Base-by-base conservation (phyloP, 179 eudicot species). In the Monotropa hypopitys region DNA sequence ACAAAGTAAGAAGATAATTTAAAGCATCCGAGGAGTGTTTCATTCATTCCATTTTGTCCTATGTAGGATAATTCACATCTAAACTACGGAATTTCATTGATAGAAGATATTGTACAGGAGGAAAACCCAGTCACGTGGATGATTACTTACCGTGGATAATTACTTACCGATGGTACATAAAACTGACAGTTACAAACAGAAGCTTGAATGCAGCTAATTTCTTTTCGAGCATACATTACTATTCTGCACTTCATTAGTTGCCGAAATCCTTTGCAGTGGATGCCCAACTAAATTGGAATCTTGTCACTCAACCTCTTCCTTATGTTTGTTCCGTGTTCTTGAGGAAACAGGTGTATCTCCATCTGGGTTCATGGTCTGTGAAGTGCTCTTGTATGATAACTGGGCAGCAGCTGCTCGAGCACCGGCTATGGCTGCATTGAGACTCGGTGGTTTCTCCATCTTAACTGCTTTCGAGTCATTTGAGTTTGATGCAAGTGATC, bases 361-460 rank as follows among this genome's bases (percentile, higher is more conserved):
- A 32, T 80, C 89, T 79, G 46, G 70, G 6, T 71, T 50, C 10
- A 12, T 18, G 28, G 83, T 49, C 45, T 70, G 84, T 26, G 73
- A 56, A 59, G n/a, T 30, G 7, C 45, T 71, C 61, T 78, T 86
- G 78, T 80, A 88, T 26, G 83, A 81, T 80, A 83, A 82, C 74
- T 85, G 89, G 18, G 81, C 65, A 57, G 88, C 84, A 78, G 85
- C 91, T 30, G 79, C 84, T 66, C 76, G 78, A 50, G 87, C 86
- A 28, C 88, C 84, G 42, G 83, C 83, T 66, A 91, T 89, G 70
- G 96, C 96, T 67, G 86, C 87, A 56, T 75, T 73, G 33, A 91
- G 86, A 53, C 76, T 80, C 2, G 86, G 81, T 46, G 88, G 74
- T 77, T 82, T 86, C 76, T 83, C 89, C 43, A 68, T 46, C 59